phyloP scores from a whole-genome alignment of 2,329 filamentous ascomycete genomes.

The Rugonectria rugulosa region DNA sequence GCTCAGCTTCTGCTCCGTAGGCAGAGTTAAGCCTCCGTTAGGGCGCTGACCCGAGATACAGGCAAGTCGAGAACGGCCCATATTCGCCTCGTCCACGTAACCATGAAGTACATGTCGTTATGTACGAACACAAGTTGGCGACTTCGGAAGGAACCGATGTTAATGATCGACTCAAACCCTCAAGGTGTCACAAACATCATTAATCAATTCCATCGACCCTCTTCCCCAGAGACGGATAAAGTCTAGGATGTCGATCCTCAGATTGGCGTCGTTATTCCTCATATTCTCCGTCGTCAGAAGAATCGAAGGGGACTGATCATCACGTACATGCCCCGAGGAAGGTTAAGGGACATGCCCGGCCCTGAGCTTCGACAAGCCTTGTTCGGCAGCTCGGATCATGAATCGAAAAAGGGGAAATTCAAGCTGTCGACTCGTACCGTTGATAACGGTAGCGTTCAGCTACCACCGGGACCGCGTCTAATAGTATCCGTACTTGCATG shows the following conservation, averaged over 20 bases:
- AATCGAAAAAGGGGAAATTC: constrained; percentile 2
- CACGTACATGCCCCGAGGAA: background rate
- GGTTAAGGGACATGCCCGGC: constrained; percentile 6
- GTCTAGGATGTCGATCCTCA: constrained; percentile 20
- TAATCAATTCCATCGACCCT: constrained; percentile 12
- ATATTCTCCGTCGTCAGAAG: constrained; percentile 16
- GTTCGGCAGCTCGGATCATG: constrained; percentile 3
- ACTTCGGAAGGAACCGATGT: too few relatives aligned
- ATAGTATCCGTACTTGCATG: background rate
- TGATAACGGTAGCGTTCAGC: background rate
- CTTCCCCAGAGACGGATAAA: constrained; percentile 10
- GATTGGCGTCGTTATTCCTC: constrained; percentile 16
- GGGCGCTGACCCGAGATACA: background rate
- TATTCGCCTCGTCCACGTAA: background rate
- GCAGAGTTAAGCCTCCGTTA: background rate
- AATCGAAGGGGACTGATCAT: constrained; percentile 6
- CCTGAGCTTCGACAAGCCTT: constrained; percentile 4
- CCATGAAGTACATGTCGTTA: too few relatives aligned
- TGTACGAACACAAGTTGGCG: too few relatives aligned
- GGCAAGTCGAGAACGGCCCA: background rate
- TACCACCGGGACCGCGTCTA: background rate
- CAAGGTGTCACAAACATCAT: too few relatives aligned
- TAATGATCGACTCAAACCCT: too few relatives aligned
- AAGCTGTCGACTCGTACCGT: constrained; percentile 2
- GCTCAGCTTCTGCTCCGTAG: background rate